Percentiles rank a stretch among this genome's conserved stretches.
phyloP scores from a whole-genome alignment of 2,329 filamentous ascomycete genomes.

The Clarireedia homoeocarpa region DNA sequence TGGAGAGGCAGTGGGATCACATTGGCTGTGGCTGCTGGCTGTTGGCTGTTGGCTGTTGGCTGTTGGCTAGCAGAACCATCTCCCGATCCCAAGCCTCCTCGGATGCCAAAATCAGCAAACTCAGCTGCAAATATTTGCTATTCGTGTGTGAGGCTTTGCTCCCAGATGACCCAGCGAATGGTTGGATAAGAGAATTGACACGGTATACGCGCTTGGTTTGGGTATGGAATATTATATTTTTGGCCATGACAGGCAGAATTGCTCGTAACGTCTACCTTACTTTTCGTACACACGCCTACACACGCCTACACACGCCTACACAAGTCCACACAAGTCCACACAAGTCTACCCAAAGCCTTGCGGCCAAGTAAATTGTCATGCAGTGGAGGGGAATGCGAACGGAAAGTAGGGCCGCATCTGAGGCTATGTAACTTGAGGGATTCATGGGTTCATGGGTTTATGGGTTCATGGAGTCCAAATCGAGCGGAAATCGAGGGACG shows the following conservation, averaged over 20 bases:
- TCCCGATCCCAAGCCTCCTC: background rate
- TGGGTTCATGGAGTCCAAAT: background rate
- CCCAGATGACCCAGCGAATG: constrained; percentile 1
- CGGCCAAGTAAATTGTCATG: background rate
- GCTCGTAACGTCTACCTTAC: background rate
- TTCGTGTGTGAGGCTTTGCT: constrained; percentile 14
- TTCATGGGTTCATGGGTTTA: no score
- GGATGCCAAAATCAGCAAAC: background rate
- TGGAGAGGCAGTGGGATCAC: background rate
- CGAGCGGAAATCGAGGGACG: background rate
- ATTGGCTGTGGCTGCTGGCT: background rate
- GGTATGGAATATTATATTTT: constrained; percentile 1
- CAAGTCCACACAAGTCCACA: no score
- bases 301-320: no score
- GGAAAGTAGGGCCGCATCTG: background rate
- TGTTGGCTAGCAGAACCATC: background rate
- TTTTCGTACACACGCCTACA: no score
- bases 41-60: background rate
- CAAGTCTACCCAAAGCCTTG: no score
- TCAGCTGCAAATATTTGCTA: constrained; percentile 13
- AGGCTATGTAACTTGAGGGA: background rate
- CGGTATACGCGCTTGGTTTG: background rate
- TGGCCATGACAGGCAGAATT: background rate
- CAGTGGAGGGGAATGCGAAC: background rate
- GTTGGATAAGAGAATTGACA: background rate